Evolutionary conservation across 176 grass and related monocot genomes (phyloP).

Genomic region (Chloris gayana): DNA sequence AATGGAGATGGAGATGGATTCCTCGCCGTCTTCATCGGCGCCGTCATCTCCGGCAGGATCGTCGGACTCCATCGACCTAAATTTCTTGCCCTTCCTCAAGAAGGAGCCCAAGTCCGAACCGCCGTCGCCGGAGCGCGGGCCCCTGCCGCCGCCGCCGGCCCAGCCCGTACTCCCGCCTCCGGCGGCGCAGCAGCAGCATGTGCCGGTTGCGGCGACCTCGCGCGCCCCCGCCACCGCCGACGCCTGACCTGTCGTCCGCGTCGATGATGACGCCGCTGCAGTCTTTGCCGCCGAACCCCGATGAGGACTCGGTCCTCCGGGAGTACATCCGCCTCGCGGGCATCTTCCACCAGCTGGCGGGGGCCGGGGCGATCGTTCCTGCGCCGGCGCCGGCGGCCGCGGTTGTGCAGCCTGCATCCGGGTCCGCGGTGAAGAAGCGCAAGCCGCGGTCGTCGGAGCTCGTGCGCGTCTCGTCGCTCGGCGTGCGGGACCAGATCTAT

Average conservation of each 20-base stretch:
- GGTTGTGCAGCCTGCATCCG: slow-evolving; percentile 43
- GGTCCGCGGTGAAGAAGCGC: slow-evolving; percentile 62
- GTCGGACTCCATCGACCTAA: slow-evolving; percentile 57
- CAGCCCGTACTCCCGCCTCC: background rate
- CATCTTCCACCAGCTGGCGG: slow-evolving; percentile 51
- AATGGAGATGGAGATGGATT: slow-evolving; percentile 47
- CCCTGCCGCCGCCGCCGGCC: slow-evolving; percentile 37
- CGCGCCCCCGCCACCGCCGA: slow-evolving; percentile 10
- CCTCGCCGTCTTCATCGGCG: slow-evolving; percentile 40
- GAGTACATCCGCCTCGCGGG: slow-evolving; percentile 72
- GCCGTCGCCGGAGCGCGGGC: slow-evolving; percentile 54
- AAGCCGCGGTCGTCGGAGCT: slow-evolving; percentile 84
- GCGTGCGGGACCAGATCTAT: slow-evolving; percentile 80
- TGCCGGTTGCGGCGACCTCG: background rate
- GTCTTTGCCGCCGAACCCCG: slow-evolving; percentile 46
- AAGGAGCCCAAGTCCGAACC: slow-evolving; percentile 59
- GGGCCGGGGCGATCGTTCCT: slow-evolving; percentile 42
- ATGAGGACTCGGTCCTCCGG: slow-evolving; percentile 68
- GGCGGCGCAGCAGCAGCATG: slow-evolving; percentile 8
- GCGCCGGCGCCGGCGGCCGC: slow-evolving; percentile 41
- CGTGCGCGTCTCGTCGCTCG: slow-evolving; percentile 83
- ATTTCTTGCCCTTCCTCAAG: slow-evolving; percentile 60
- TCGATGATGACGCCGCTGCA: slow-evolving; percentile 60
- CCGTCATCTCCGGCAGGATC: slow-evolving; percentile 37
- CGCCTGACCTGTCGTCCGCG: slow-evolving; percentile 44